These are phyloP conservation scores for Solanum chiquidenum DNA, from an alignment of 257 asterid genomes.

Conservation along the genomic window DNA sequence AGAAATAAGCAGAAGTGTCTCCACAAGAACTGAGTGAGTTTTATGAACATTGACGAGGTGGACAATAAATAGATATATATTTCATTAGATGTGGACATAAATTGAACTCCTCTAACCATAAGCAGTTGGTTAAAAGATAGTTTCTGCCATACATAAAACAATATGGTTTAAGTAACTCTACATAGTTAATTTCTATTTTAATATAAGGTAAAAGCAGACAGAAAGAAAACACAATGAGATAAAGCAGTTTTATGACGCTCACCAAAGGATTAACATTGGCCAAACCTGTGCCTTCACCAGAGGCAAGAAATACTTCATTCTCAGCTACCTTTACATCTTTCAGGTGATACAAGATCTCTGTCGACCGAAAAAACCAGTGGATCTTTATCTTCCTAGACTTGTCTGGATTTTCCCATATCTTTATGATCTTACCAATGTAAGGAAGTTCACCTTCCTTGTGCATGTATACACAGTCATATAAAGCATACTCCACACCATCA, in stretches of 20 bases:
- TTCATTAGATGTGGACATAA: not conserved
- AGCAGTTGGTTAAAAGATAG: not conserved
- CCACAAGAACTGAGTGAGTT: not conserved
- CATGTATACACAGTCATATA: constrained; percentile 65
- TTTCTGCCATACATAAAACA: not conserved
- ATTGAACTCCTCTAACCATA: not conserved
- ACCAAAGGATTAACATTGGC: constrained; percentile 59
- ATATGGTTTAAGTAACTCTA: not conserved
- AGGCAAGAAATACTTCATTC: constrained; percentile 75
- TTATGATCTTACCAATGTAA: constrained; percentile 56
- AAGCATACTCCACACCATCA: constrained; percentile 50
- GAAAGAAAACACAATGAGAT: not conserved
- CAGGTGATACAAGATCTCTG: constrained; percentile 46
- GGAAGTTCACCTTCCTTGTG: constrained; percentile 39
- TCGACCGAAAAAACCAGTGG: constrained; percentile 81
- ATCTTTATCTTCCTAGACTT: constrained; percentile 46
- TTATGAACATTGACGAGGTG: not conserved
- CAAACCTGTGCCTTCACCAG: constrained; percentile 69
- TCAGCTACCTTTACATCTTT: constrained; percentile 19
- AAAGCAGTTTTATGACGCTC: not conserved
- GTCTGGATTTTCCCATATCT: constrained; percentile 52
- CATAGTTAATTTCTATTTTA: not conserved
- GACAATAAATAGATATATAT: not conserved
- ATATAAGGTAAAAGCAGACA: not conserved
- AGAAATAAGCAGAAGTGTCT: not conserved